phyloP scores from a whole-genome alignment of 1,139 yeast genomes.

The Saccharomyces hybrid region DNA sequence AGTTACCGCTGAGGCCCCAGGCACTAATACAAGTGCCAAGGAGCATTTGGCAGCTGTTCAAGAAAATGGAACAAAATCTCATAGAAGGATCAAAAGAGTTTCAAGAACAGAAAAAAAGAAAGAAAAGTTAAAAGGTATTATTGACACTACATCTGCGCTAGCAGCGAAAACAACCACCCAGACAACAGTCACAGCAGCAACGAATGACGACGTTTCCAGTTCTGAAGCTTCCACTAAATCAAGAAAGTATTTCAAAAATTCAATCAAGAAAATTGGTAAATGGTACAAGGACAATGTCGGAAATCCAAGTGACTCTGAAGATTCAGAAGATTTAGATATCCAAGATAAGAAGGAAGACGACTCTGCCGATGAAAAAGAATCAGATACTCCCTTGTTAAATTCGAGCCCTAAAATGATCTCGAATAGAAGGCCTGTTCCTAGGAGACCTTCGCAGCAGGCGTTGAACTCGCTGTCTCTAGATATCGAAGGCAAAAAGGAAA shows the following conservation, averaged over 20 bases:
- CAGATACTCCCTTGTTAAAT: background rate
- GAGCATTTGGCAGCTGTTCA: background rate
- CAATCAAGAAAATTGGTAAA: slow-evolving; percentile 56
- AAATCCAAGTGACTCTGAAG: slow-evolving; percentile 10
- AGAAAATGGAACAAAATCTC: background rate
- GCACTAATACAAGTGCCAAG: background rate
- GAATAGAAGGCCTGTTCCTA: slow-evolving; percentile 23
- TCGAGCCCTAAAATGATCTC: slow-evolving; percentile 27
- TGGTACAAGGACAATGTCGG: slow-evolving; percentile 55
- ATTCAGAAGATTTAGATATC: slow-evolving; percentile 5
- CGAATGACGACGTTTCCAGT: slow-evolving; percentile 15
- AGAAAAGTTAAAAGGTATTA: background rate
- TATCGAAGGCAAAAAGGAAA: background rate
- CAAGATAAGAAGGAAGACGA: slow-evolving; percentile 5
- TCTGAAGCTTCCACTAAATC: slow-evolving; percentile 29
- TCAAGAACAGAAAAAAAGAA: background rate
- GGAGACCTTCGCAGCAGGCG: slow-evolving; percentile 7
- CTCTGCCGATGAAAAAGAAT: background rate
- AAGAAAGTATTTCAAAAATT: slow-evolving; percentile 36
- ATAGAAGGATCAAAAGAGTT: background rate
- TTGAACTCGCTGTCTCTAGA: background rate
- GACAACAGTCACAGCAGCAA: background rate
- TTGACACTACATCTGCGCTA: background rate
- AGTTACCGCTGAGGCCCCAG: background rate
- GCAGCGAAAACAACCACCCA: background rate